These are phyloP conservation scores for Microdochium trichocladiopsis DNA, from an alignment of 2,329 filamentous ascomycete species.

Conservation along the genomic window DNA sequence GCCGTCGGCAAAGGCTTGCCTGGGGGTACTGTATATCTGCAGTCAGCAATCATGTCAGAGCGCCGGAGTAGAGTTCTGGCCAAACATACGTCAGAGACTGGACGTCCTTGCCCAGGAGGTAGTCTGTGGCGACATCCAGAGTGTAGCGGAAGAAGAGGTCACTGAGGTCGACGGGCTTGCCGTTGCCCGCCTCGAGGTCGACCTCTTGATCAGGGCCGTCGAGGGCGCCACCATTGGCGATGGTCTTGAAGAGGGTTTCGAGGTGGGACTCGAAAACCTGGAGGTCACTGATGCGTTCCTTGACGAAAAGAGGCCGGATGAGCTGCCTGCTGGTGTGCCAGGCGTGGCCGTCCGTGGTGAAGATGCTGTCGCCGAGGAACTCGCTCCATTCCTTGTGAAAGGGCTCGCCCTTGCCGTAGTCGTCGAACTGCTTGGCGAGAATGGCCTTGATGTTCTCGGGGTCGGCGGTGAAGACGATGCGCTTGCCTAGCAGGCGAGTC, in stretches of 20 bases:
- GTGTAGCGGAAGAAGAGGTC: conserved; percentile 81
- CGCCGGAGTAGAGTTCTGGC: neutral
- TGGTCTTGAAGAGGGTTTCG: conserved; percentile 61
- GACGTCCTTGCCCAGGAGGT: conserved; percentile 73
- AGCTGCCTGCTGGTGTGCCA: conserved; percentile 81
- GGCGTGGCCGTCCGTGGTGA: conserved; percentile 68
- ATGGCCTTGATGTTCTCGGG: conserved; percentile 89
- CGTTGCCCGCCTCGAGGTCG: conserved; percentile 53
- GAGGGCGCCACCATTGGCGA: conserved; percentile 51
- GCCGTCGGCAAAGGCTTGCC: conserved; percentile 67
- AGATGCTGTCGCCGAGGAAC: conserved; percentile 72
- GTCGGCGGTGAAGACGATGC: conserved; percentile 71
- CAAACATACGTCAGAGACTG: conserved; percentile 45
- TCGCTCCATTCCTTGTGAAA: conserved; percentile 72
- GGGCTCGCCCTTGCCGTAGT: conserved; percentile 73
- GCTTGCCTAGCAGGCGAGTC: conserved; percentile 41
- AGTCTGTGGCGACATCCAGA: conserved; percentile 80
- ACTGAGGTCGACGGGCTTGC: conserved; percentile 61
- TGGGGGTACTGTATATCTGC: conserved; percentile 36
- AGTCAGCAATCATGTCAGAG: neutral
- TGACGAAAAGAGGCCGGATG: conserved; percentile 80
- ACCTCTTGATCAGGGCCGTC: conserved; percentile 57
- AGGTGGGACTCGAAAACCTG: conserved; percentile 76
- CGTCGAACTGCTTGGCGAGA: conserved; percentile 76
- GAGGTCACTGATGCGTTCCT: conserved; percentile 75